Evolutionary conservation across 192 early-diverging fungal species (phyloP), one percentile per base, ranked within the genome.

Genomic region (Podila epicladia): DNA sequence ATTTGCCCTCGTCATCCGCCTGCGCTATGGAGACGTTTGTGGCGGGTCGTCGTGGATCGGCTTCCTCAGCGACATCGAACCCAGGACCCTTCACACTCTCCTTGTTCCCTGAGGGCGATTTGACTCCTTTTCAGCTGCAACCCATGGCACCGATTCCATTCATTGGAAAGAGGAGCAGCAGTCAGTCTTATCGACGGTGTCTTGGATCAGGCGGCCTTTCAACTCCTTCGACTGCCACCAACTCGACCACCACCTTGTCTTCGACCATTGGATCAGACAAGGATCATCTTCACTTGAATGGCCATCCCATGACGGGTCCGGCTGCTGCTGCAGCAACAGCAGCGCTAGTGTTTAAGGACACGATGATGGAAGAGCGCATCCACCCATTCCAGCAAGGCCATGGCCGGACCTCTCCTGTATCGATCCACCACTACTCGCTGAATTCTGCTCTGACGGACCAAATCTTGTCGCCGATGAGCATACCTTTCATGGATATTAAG

Each of bases 401-500:
- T 4, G 59, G 28, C 13, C 22, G 26, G 59, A 19, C 59, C 12
- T 32, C 24, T 11, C 59, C 59, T 33, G 37, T 38, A 37, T 35
- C 62, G 35, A 63, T 35, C 11, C 51, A 72, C n/a, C 71, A 50
- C 55, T n/a, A 48, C 4, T 53, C 20, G 22, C 20, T 59, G 5
- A 53, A 58, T 37, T 2, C 62, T 45, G 62, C 20, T 17, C 19
- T 35, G 33, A 35, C 62, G 22, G 33, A 63, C 4, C 62, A 35
- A n/a, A 22, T 38, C 19, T 63, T 35, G 37, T 35, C 62, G 5
- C 51, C 71, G 31, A 71, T 67, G 62, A 64, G 76, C 49, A 70
- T 84, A 20, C 69, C 85, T 19, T 90, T 92, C 37, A 78, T 92
- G 38, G 87, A 89, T 2, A 67, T 90, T 37, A 85, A 90, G 41